A percentile compares a stretch with the other conserved stretches of the same genome.
Conservation (phyloP, 2,329 filamentous ascomycete genomes). For the Fusarium sp. region DNA sequence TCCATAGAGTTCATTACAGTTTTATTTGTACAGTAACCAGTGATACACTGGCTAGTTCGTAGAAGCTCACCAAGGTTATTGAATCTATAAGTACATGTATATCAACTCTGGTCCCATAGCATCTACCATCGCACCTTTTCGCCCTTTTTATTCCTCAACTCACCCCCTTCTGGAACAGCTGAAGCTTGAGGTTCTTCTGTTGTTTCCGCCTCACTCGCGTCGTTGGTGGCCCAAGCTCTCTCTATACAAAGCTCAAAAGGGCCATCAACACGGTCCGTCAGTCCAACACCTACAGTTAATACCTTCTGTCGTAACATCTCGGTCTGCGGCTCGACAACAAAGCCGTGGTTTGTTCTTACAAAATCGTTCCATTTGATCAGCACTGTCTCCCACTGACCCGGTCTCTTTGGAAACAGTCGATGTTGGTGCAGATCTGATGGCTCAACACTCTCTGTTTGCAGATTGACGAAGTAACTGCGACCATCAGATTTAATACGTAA, state of each 20-base stretch:
- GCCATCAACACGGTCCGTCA: slow-evolving; percentile 90
- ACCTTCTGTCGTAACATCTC: slow-evolving; percentile 90
- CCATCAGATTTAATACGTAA: slow-evolving; percentile 91
- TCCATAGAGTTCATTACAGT: slow-evolving; percentile 14
- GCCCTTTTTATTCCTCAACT: slow-evolving; percentile 54
- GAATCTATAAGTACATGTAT: slow-evolving; percentile 17
- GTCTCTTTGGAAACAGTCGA: slow-evolving; percentile 79
- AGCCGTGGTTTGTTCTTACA: slow-evolving; percentile 92
- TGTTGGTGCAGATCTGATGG: slow-evolving; percentile 98
- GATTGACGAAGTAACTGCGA: slow-evolving; percentile 91
- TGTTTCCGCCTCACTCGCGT: slow-evolving; percentile 46
- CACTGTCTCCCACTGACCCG: slow-evolving; percentile 95
- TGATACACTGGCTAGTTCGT: neutral
- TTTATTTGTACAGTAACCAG: slow-evolving; percentile 32
- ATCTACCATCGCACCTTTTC: slow-evolving; percentile 54
- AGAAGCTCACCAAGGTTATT: slow-evolving; percentile 4
- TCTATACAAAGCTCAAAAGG: slow-evolving; percentile 90
- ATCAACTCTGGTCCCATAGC: neutral
- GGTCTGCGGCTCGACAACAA: slow-evolving; percentile 91
- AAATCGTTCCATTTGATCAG: slow-evolving; percentile 91
- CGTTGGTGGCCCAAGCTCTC: slow-evolving; percentile 90
- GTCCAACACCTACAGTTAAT: slow-evolving; percentile 83
- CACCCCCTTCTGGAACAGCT: slow-evolving; percentile 40
- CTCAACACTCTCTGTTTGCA: slow-evolving; percentile 94
- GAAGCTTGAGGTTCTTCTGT: slow-evolving; percentile 27